Evolutionary conservation across 2,329 filamentous ascomycete species (phyloP).

Genomic region (Aspergillus tanneri): DNA sequence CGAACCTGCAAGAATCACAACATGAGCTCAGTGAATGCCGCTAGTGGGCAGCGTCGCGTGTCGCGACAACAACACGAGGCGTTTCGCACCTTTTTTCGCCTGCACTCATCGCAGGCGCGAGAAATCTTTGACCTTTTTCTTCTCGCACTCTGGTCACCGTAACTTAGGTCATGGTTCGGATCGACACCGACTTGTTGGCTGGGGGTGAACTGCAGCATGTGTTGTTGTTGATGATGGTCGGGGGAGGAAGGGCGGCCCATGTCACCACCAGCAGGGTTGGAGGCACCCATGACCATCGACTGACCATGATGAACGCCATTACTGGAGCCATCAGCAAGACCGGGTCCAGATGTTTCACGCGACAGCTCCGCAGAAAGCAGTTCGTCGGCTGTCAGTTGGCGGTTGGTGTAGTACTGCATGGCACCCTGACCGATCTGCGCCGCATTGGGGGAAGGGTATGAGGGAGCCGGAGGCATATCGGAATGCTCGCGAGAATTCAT

Average conservation of each 20-base stretch:
- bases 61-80: slow-evolving; percentile 13
- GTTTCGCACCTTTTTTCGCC: slow-evolving; percentile 68
- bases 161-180: slow-evolving; percentile 49
- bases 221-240: slow-evolving; percentile 42
- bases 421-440: slow-evolving; percentile 46
- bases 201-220: slow-evolving; percentile 44
- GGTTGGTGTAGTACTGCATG: slow-evolving; percentile 45
- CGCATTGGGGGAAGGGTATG: slow-evolving; percentile 46
- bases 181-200: slow-evolving; percentile 47
- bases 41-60: slow-evolving; percentile 16
- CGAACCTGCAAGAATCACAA: slow-evolving; percentile 57
- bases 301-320: slow-evolving; percentile 44
- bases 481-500: slow-evolving; percentile 46
- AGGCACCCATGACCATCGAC: slow-evolving; percentile 41
- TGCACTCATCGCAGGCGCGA: slow-evolving; percentile 83
- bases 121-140: slow-evolving; percentile 83
- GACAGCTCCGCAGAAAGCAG: slow-evolving; percentile 50
- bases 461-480: slow-evolving; percentile 45
- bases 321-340: slow-evolving; percentile 41
- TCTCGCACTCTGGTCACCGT: slow-evolving; percentile 63
- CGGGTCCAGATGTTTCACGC: slow-evolving; percentile 46
- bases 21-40: slow-evolving; percentile 21
- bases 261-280: slow-evolving; percentile 35
- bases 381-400: slow-evolving; percentile 49
- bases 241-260: slow-evolving; percentile 39